These are phyloP conservation scores for Xylaria flabelliformis DNA, from an alignment of 495 filamentous ascomycete genomes.

Conservation along the genomic window DNA sequence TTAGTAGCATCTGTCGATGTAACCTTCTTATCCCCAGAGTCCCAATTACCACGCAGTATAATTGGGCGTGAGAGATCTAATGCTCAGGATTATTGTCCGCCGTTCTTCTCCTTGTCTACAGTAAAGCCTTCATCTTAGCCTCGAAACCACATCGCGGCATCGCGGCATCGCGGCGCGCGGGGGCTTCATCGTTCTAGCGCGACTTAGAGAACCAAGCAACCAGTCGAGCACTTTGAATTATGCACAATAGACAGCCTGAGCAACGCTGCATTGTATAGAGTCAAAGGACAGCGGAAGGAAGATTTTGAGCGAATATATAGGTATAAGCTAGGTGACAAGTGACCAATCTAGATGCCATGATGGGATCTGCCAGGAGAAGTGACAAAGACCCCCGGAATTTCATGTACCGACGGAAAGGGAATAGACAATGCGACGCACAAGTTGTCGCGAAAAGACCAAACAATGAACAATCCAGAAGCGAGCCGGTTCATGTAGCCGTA, in stretches of 20 bases:
- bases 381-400: background rate
- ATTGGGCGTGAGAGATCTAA: constrained; percentile 18
- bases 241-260: background rate
- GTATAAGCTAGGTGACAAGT: background rate
- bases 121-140: background rate
- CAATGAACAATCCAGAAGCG: background rate
- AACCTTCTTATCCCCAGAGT: background rate
- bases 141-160: background rate
- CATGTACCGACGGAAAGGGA: constrained; percentile 9
- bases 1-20: constrained; percentile 12
- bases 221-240: background rate
- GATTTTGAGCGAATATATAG: background rate
- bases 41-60: background rate
- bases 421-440: background rate
- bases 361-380: constrained; percentile 1
- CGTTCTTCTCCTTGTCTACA: background rate
- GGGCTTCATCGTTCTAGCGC: background rate
- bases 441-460: background rate
- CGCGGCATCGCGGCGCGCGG: background rate
- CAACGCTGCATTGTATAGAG: background rate
- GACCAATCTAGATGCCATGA: background rate
- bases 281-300: background rate
- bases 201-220: background rate
- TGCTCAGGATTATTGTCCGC: background rate
- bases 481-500: background rate